phyloP scores from a whole-genome alignment of 352 stramenopile species.

The Phytophthora constricta region DNA sequence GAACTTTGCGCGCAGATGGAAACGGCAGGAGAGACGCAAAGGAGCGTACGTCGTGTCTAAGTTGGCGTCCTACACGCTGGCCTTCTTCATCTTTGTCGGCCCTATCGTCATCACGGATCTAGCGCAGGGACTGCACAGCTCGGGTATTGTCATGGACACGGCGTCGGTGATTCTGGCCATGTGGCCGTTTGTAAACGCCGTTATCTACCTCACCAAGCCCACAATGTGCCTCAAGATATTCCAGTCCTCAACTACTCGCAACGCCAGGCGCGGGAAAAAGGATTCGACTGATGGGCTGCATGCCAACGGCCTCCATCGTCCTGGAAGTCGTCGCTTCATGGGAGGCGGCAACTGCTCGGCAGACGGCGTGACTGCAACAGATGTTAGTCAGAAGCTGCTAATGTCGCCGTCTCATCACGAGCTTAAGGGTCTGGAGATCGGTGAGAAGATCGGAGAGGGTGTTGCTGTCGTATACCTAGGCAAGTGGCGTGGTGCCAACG shows the following conservation, averaged over 20 bases:
- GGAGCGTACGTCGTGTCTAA: constrained; percentile 79
- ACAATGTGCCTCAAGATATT: constrained; percentile 68
- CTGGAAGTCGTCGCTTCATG: constrained; percentile 37
- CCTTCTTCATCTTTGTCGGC: constrained; percentile 77
- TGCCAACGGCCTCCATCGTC: constrained; percentile 23
- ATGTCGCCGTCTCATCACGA: constrained; percentile 74
- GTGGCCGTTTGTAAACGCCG: constrained; percentile 80
- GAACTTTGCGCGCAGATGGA: constrained; percentile 63
- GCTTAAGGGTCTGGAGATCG: constrained; percentile 82
- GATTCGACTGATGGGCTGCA: constrained; percentile 37
- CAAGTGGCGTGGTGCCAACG: constrained; percentile 95
- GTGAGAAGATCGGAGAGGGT: constrained; percentile 85
- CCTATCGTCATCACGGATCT: constrained; percentile 77
- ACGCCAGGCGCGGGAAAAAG: constrained; percentile 23
- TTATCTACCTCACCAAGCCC: constrained; percentile 78
- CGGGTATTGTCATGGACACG: constrained; percentile 43
- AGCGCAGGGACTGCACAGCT: constrained; percentile 50
- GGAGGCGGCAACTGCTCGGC: constrained; percentile 33
- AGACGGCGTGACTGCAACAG: constrained; percentile 28
- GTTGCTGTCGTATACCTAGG: constrained; percentile 94
- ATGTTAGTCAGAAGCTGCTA: constrained; percentile 42
- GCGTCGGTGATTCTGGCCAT: constrained; percentile 67
- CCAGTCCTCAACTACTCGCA: constrained; percentile 34
- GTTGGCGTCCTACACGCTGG: constrained; percentile 77
- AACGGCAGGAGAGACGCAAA: constrained; percentile 45